Conservation (phyloP, 805 yeast species). For the Saccharomycopsis fermentans region DNA sequence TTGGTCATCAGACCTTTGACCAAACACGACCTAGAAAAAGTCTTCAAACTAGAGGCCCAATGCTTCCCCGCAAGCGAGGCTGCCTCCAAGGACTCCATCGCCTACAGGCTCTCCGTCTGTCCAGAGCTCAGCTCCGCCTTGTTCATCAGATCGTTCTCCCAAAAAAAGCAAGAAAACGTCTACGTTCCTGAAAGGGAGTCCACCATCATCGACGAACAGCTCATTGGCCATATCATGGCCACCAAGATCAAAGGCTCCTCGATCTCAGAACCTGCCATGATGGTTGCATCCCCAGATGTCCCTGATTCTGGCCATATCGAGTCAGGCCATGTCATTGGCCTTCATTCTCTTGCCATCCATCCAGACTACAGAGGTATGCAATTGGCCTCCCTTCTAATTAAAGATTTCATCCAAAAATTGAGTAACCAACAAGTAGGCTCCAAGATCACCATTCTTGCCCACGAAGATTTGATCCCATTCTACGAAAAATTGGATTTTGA, state of each 20-base stretch:
- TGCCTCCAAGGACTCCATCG: constrained; percentile 49
- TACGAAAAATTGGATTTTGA: constrained; percentile 76
- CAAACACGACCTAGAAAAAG: constrained; percentile 60
- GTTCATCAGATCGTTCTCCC: constrained; percentile 58
- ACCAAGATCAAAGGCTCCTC: constrained; percentile 49
- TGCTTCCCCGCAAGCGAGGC: constrained; percentile 70
- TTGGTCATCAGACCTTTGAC: constrained; percentile 67
- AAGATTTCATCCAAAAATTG: constrained; percentile 84
- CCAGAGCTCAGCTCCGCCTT: constrained; percentile 90
- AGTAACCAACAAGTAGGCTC: constrained; percentile 81
- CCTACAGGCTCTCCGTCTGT: constrained; percentile 66
- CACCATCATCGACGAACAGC: constrained; percentile 43
- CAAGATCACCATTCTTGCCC: constrained; percentile 64
- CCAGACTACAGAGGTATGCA: constrained; percentile 74
- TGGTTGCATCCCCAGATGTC: constrained; percentile 32
- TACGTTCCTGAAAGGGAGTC: constrained; percentile 23
- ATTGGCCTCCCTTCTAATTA: constrained; percentile 71
- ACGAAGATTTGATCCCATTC: constrained; percentile 57
- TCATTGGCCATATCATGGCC: constrained; percentile 74
- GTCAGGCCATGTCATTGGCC: constrained; percentile 59
- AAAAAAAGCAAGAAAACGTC: constrained; percentile 18
- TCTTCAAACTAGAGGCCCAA: constrained; percentile 46
- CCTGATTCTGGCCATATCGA: constrained; percentile 55
- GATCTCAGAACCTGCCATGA: constrained; percentile 54
- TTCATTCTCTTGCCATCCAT: constrained; percentile 73